A percentile compares a stretch with the other conserved stretches of the same genome.
phyloP scores from a whole-genome alignment of 116 monocot genomes.

The Phalaenopsis hybrid region DNA sequence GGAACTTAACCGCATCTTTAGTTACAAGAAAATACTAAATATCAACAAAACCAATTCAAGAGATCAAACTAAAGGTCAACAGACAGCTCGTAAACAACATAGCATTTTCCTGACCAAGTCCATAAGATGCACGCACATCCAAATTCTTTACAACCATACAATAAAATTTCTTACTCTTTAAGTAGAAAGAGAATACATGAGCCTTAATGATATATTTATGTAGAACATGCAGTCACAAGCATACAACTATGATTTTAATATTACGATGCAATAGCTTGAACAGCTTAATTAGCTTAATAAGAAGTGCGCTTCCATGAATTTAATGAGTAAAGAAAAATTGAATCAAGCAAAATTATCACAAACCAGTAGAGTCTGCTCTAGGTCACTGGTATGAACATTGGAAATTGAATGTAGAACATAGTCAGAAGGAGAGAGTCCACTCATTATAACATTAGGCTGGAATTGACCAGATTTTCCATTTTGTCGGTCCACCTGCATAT shows the following conservation, averaged over 20 bases:
- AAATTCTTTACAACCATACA: background rate
- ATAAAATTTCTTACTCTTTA: background rate
- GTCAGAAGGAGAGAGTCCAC: constrained; percentile 64
- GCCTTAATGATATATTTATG: background rate
- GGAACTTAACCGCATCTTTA: background rate
- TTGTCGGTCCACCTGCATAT: constrained; percentile 45
- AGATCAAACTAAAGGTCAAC: background rate
- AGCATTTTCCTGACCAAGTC: background rate
- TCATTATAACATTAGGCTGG: constrained; percentile 71
- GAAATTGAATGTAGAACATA: constrained; percentile 71
- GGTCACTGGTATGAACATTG: constrained; percentile 63
- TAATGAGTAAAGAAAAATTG: background rate
- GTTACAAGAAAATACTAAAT: background rate
- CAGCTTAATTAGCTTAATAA: background rate
- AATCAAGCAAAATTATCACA: constrained; percentile 5
- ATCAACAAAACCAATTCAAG: background rate
- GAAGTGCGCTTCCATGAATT: background rate
- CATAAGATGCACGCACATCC: background rate
- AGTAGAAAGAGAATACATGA: background rate
- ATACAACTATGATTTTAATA: background rate
- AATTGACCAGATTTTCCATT: constrained; percentile 36
- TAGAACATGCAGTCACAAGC: background rate
- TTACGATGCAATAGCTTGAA: background rate
- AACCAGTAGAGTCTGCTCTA: constrained; percentile 88
- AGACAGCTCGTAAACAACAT: background rate